Base-by-base conservation (phyloP, 176 grass and related monocot genomes). In the Rhipidocladum racemiflorum region DNA sequence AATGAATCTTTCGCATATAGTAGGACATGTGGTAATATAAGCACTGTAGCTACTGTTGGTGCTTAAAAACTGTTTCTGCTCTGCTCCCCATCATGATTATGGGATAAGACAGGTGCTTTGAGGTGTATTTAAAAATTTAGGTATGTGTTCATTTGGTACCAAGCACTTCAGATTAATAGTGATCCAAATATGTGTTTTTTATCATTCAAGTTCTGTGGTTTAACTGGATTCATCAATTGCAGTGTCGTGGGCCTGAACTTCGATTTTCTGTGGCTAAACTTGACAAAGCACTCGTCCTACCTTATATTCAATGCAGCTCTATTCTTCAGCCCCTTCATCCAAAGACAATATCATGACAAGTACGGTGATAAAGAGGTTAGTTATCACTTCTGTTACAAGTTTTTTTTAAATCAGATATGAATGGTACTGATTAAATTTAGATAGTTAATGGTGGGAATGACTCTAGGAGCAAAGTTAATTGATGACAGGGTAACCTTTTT, bases 221-320 rank as follows among this genome's bases (percentile, higher is more conserved):
- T 74, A 77, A 72, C 49, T 76, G 25, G 50, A 44, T 68, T 75
- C 55, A 70, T 48, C 61, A 74, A 53, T 92, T 89, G 83, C 85
- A 97, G 94, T 75, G 94, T 97, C 2, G 88, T 97, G 63, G 95
- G 95, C 29, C 77, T 97, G 80, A 94, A 97, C 68, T 97, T 97
- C 4, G 95, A 97, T 67, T 97, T 94, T 79, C 78, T 97, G 84
- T 88, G 94, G 69, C 64, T 97, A 27, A 97, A 94, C 79, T 83
- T 97, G 71, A 97, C 92, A 81, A 97, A 97, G 86, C 95, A 97
- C 78, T 94, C 95, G 7, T 94, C 95, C 53, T 97, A 97, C 79
- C 95, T 97, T 55, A 84, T 97, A 81, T 97, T 93, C 73, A 97
- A 97, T 24, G 88, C 84, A 6, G 86, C 86, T 68, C 71, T 97